These are phyloP conservation scores for Trametes meyenii DNA, from an alignment of 768 basidiomycete genomes.

Conservation along the genomic window DNA sequence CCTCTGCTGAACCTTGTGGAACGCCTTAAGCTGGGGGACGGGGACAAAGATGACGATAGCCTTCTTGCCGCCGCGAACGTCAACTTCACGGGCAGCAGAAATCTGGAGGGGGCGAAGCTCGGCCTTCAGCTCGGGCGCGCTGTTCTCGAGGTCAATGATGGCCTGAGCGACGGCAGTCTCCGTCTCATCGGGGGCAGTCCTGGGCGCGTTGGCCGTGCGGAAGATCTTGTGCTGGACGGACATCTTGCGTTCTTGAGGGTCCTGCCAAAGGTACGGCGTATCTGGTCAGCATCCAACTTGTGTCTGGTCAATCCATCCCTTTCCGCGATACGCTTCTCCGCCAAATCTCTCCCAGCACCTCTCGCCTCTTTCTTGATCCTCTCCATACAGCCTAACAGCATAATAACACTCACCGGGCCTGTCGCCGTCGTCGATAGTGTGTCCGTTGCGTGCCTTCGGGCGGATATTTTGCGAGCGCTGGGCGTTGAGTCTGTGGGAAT, in stretches of 20 bases:
- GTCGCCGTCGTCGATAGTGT: slow-evolving; percentile 55
- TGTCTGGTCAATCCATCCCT: slow-evolving; percentile 57
- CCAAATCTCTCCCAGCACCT: slow-evolving; percentile 11
- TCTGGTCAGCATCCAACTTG: slow-evolving; percentile 49
- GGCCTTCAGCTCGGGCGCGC: slow-evolving; percentile 96
- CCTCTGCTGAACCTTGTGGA: slow-evolving; percentile 98
- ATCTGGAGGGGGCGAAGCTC: slow-evolving; percentile 97
- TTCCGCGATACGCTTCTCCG: slow-evolving; percentile 33
- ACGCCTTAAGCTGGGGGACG: slow-evolving; percentile 95
- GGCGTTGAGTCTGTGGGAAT: slow-evolving; percentile 20
- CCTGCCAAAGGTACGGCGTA: slow-evolving; percentile 15
- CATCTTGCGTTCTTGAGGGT: slow-evolving; percentile 54
- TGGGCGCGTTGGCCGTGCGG: slow-evolving; percentile 95
- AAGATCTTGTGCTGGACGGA: slow-evolving; percentile 86
- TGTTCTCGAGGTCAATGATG: slow-evolving; percentile 95
- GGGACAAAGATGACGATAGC: slow-evolving; percentile 99
- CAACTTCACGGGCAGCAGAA: slow-evolving; percentile 97
- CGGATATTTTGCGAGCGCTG: slow-evolving; percentile 17
- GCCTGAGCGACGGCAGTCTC: slow-evolving; percentile 94
- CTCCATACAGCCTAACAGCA: slow-evolving; percentile 31
- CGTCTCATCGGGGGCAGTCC: slow-evolving; percentile 84
- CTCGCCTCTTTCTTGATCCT: slow-evolving; percentile 14
- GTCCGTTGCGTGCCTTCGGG: slow-evolving; percentile 26
- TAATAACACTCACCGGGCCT: slow-evolving; percentile 65
- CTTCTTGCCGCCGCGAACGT: slow-evolving; percentile 99